phyloP scores from a whole-genome alignment of 202 grass and related monocot genomes.

The Carex sylvatica region DNA sequence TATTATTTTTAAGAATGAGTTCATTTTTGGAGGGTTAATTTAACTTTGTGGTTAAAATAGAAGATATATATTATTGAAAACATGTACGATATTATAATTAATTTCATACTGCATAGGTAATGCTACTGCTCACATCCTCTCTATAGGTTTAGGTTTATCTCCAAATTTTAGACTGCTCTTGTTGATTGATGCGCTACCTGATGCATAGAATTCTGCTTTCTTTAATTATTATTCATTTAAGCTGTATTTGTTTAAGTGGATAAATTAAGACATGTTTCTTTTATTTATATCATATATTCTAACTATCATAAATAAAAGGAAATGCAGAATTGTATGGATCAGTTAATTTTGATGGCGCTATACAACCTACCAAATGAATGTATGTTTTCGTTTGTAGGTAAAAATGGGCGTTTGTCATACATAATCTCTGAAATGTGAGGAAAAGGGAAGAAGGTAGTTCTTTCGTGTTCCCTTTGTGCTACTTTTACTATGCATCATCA shows the following conservation, averaged over 20 bases:
- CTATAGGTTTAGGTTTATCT: too few relatives aligned
- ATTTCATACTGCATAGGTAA: too few relatives aligned
- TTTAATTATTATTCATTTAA: not conserved
- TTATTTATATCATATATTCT: constrained; percentile 15
- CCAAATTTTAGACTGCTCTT: not conserved
- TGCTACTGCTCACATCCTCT: too few relatives aligned
- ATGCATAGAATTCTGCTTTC: constrained; percentile 15
- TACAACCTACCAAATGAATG: constrained; percentile 95
- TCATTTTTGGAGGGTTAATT: too few relatives aligned
- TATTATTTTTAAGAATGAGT: too few relatives aligned
- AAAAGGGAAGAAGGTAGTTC: constrained; percentile 87
- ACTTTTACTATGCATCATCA: constrained; percentile 40
- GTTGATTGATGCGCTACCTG: constrained; percentile 13
- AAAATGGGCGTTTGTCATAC: constrained; percentile 69
- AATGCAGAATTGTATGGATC: constrained; percentile 72
- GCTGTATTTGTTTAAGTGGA: not conserved
- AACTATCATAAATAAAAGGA: constrained; percentile 27
- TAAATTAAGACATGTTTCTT: not conserved
- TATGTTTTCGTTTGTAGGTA: constrained; percentile 98
- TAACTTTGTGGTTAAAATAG: too few relatives aligned
- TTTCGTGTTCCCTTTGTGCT: constrained; percentile 67
- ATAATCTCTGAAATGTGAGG: constrained; percentile 96
- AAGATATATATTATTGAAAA: too few relatives aligned
- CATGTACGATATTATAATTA: too few relatives aligned
- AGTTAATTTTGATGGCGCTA: constrained; percentile 62